phyloP scores from a whole-genome alignment of 2,329 filamentous ascomycete genomes.

The Xylariaceae sp. region DNA sequence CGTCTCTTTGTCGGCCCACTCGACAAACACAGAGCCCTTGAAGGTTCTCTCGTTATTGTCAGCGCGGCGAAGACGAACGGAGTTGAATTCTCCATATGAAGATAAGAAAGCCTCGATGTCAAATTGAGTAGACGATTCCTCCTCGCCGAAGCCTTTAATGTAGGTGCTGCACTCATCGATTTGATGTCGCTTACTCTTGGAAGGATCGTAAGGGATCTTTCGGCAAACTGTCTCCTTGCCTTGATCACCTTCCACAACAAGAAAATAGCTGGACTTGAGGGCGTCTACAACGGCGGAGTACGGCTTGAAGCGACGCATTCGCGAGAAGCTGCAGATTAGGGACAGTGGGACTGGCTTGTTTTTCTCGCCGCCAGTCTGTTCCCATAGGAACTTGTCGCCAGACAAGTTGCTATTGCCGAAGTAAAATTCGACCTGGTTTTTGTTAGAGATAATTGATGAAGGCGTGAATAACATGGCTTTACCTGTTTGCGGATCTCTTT shows the following conservation, averaged over 20 bases:
- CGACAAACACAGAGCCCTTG: constrained; percentile 96
- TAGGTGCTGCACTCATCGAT: constrained; percentile 79
- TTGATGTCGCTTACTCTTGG: constrained; percentile 62
- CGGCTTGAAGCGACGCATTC: constrained; percentile 93
- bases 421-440: constrained; percentile 51
- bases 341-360: constrained; percentile 83
- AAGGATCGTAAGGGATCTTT: constrained; percentile 69
- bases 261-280: constrained; percentile 72
- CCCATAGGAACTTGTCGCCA: constrained; percentile 84
- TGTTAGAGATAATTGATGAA: constrained; percentile 4
- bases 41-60: constrained; percentile 65
- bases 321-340: constrained; percentile 83
- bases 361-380: constrained; percentile 72
- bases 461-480: constrained; percentile 30
- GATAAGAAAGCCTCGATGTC: constrained; percentile 93
- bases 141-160: constrained; percentile 89
- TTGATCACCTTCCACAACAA: constrained; percentile 75
- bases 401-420: constrained; percentile 64
- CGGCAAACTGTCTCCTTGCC: constrained; percentile 74
- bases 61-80: constrained; percentile 82
- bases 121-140: constrained; percentile 83
- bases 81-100: constrained; percentile 75
- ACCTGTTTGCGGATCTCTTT: constrained; percentile 83
- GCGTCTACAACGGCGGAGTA: constrained; percentile 82
- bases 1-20: constrained; percentile 79